Conservation (phyloP, 345 rosid genomes). For the Reutealis trisperma region DNA sequence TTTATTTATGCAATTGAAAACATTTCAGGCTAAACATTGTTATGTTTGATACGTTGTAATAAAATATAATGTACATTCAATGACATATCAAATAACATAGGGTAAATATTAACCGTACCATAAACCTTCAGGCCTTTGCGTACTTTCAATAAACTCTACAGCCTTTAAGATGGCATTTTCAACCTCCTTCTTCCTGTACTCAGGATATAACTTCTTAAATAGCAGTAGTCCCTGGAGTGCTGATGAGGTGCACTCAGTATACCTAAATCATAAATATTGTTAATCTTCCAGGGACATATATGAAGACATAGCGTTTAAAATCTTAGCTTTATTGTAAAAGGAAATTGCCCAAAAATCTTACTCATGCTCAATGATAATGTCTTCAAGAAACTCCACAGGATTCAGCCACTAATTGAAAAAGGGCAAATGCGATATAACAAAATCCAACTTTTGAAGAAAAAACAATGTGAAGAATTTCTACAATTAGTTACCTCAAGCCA, state of each 20-base stretch:
- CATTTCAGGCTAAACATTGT: no score
- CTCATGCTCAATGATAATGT: slow-evolving; percentile 44
- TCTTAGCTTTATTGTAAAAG: no score
- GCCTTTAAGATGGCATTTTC: slow-evolving; percentile 41
- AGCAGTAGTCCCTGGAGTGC: slow-evolving; percentile 40
- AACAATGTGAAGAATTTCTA: no score
- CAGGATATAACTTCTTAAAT: slow-evolving; percentile 48
- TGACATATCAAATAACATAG: no score
- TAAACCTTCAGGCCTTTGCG: slow-evolving; percentile 54
- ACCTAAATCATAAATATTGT: not conserved
- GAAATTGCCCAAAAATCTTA: slow-evolving; percentile 7
- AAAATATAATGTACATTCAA: no score
- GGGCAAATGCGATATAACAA: no score
- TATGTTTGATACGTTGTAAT: no score
- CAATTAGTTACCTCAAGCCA: slow-evolving; percentile 49
- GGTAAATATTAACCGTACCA: slow-evolving; percentile 29
- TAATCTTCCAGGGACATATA: not conserved
- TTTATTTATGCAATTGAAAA: not conserved
- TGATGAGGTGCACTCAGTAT: slow-evolving; percentile 51
- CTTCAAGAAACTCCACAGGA: slow-evolving; percentile 55
- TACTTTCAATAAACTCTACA: slow-evolving; percentile 27
- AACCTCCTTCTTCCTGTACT: slow-evolving; percentile 46
- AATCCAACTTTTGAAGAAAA: no score
- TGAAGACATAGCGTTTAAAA: not conserved
- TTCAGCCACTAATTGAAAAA: slow-evolving; percentile 42